Evolutionary conservation across 257 asterid species (phyloP).

Genomic region (Penstemon barbatus): DNA sequence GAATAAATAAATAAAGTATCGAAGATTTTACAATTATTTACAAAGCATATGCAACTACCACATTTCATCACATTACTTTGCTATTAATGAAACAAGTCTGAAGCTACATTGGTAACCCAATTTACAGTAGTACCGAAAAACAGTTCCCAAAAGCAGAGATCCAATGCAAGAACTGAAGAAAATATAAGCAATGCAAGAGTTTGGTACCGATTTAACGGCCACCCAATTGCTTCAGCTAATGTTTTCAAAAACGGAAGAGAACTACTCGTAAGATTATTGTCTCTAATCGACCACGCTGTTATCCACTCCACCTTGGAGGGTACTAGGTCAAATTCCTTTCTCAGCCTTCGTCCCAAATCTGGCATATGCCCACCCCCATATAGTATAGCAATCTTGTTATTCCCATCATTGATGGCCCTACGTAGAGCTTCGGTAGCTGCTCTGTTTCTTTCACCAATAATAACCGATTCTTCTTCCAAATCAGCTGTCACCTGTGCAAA

Average conservation of each 20-base stretch:
- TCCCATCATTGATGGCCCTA: slow-evolving; percentile 63
- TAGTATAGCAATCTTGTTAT: slow-evolving; percentile 79
- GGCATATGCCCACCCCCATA: slow-evolving; percentile 99
- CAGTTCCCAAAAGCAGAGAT: slow-evolving; percentile 93
- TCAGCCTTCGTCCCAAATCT: slow-evolving; percentile 78
- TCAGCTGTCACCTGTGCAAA: slow-evolving; percentile 74
- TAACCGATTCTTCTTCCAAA: slow-evolving; percentile 85
- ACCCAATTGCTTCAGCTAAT: slow-evolving; percentile 61
- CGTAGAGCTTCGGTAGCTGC: slow-evolving; percentile 75
- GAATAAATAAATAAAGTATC: no score
- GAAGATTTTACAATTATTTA: slow-evolving; percentile 22
- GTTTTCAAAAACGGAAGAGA: slow-evolving; percentile 65
- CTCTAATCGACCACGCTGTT: slow-evolving; percentile 88
- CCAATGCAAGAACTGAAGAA: slow-evolving; percentile 88
- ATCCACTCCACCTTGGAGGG: slow-evolving; percentile 85
- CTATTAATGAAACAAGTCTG: slow-evolving; percentile 47
- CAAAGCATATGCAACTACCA: neutral
- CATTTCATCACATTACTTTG: slow-evolving; percentile 35
- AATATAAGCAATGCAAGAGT: slow-evolving; percentile 84
- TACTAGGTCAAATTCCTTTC: slow-evolving; percentile 76
- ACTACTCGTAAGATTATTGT: slow-evolving; percentile 41
- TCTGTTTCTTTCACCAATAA: slow-evolving; percentile 90
- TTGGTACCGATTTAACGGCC: slow-evolving; percentile 86
- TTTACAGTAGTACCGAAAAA: slow-evolving; percentile 69
- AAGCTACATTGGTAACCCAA: slow-evolving; percentile 58